These are phyloP conservation scores for Penicillium desertorum DNA, from an alignment of 495 filamentous ascomycete species.

Conservation along the genomic window DNA sequence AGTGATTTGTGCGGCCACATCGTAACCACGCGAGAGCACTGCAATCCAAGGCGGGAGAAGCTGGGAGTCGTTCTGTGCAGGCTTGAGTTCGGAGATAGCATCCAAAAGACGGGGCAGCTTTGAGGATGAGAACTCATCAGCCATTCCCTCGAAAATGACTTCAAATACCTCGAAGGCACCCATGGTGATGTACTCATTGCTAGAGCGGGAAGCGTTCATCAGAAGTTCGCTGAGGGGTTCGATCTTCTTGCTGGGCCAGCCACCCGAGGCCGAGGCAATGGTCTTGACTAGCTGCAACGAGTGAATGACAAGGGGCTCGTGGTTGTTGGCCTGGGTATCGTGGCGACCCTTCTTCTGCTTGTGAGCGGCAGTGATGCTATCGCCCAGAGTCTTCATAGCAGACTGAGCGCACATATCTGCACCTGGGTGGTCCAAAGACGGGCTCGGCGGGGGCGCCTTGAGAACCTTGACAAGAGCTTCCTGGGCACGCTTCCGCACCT, in stretches of 20 bases:
- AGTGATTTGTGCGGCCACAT: conserved; percentile 83
- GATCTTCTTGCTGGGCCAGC: conserved; percentile 97
- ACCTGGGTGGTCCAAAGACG: conserved; percentile 87
- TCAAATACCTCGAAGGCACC: conserved; percentile 96
- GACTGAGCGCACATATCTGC: conserved; percentile 94
- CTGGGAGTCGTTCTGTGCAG: conserved; percentile 86
- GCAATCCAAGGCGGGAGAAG: conserved; percentile 95
- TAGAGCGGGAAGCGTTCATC: conserved; percentile 80
- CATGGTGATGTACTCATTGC: conserved; percentile 92
- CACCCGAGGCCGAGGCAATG: conserved; percentile 77
- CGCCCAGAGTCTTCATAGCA: conserved; percentile 70
- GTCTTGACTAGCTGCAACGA: conserved; percentile 87
- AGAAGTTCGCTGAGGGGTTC: conserved; percentile 86
- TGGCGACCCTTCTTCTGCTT: conserved; percentile 65
- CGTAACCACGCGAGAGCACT: conserved; percentile 88
- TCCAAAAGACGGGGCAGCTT: conserved; percentile 89
- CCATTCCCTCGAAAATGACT: conserved; percentile 88
- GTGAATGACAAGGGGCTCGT: conserved; percentile 85
- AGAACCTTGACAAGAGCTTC: conserved; percentile 84
- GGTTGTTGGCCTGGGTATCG: conserved; percentile 50
- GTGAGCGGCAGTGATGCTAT: conserved; percentile 60
- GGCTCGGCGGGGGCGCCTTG: conserved; percentile 79
- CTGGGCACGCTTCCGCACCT: conserved; percentile 91
- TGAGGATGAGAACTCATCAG: conserved; percentile 76
- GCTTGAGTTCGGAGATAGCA: conserved; percentile 82